Evolutionary conservation across 73 alveolate genomes (phyloP).

Genomic region (Loxodes magnus): DNA sequence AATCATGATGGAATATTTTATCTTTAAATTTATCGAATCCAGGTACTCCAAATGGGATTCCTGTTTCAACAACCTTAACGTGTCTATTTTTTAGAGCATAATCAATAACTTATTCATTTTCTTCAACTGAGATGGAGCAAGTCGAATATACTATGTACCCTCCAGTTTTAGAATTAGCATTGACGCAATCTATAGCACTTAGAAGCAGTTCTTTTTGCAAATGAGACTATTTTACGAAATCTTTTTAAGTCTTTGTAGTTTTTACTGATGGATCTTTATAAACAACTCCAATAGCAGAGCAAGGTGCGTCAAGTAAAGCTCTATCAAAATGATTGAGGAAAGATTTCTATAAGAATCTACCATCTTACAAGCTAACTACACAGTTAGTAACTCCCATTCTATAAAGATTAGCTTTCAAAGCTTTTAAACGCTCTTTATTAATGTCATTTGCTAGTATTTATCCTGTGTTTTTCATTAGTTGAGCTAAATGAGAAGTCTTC

Average conservation of each 20-base stretch:
- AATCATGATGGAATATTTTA: constrained; percentile 55
- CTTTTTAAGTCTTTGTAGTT: constrained; percentile 80
- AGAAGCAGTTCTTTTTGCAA: constrained; percentile 93
- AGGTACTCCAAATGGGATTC: constrained; percentile 86
- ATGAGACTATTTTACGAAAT: constrained; percentile 84
- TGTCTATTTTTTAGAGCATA: constrained; percentile 86
- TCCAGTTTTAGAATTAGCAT: constrained; percentile 82
- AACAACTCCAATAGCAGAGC: constrained; percentile 97
- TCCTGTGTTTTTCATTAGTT: constrained; percentile 98
- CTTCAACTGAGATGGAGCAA: constrained; percentile 97
- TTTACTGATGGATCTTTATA: constrained; percentile 96
- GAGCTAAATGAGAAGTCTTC: constrained; percentile 93
- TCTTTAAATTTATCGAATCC: constrained; percentile 85
- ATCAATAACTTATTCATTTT: constrained; percentile 93
- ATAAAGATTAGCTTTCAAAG: constrained; percentile 60
- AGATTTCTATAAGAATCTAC: constrained; percentile 80
- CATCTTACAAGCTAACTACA: constrained; percentile 95
- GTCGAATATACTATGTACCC: constrained; percentile 95
- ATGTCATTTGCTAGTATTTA: constrained; percentile 92
- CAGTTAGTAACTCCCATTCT: constrained; percentile 95
- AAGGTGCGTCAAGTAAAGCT: constrained; percentile 97
- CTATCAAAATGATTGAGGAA: constrained; percentile 91
- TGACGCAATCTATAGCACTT: constrained; percentile 97
- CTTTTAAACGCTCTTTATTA: constrained; percentile 76
- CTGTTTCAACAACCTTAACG: constrained; percentile 90